Conservation (phyloP, 2,329 filamentous ascomycete genomes). For the Curvularia lunata region DNA sequence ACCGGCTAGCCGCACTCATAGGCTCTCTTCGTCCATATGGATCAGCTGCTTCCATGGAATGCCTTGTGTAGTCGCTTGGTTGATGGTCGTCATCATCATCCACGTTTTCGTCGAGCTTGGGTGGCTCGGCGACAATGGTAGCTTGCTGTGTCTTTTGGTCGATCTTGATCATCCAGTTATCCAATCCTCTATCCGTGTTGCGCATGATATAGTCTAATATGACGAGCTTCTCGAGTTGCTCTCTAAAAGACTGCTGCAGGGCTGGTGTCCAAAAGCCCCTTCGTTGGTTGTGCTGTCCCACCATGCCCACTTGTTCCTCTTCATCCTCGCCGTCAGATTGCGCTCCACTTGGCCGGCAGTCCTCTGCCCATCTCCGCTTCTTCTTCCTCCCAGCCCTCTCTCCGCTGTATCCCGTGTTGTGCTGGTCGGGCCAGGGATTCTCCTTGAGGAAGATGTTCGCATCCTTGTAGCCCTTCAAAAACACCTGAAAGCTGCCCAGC, state of each 20-base stretch:
- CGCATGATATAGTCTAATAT: slow-evolving; percentile 99
- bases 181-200: slow-evolving; percentile 93
- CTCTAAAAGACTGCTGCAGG: slow-evolving; percentile 88
- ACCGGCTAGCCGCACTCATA: slow-evolving; percentile 75
- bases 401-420: slow-evolving; percentile 69
- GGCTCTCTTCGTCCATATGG: slow-evolving; percentile 79
- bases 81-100: slow-evolving; percentile 46
- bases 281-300: slow-evolving; percentile 48
- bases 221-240: slow-evolving; percentile 95
- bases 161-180: slow-evolving; percentile 99
- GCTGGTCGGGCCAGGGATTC: slow-evolving; percentile 95
- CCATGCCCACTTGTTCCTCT: slow-evolving; percentile 47
- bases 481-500: slow-evolving; percentile 95
- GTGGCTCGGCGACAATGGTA: slow-evolving; percentile 85
- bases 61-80: slow-evolving; percentile 62
- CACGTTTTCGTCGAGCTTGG: slow-evolving; percentile 61
- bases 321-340: slow-evolving; percentile 69
- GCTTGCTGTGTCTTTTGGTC: slow-evolving; percentile 84
- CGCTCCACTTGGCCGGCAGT: slow-evolving; percentile 72
- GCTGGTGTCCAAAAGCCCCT: slow-evolving; percentile 84
- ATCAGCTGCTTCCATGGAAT: slow-evolving; percentile 64
- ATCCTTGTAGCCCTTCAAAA: slow-evolving; percentile 95
- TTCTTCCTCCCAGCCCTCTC: slow-evolving; percentile 71
- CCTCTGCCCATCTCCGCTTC: slow-evolving; percentile 74
- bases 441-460: slow-evolving; percentile 94